Evolutionary conservation across 345 rosid genomes (phyloP).

Genomic region (Acer negundo): DNA sequence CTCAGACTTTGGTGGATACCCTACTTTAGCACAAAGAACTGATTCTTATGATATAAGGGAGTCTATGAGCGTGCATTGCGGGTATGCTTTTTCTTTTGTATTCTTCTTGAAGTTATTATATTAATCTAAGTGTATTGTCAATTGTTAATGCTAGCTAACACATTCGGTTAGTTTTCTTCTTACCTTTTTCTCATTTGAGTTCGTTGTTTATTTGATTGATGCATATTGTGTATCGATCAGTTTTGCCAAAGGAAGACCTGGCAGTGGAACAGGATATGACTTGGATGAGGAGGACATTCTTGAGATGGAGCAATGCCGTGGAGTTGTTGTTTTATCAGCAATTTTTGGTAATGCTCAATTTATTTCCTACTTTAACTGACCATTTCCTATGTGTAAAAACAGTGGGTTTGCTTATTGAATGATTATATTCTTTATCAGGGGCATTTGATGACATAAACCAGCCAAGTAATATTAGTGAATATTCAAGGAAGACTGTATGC

Average conservation of each 20-base stretch:
- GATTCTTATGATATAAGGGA: constrained; percentile 83
- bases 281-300: constrained; percentile 79
- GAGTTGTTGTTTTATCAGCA: constrained; percentile 94
- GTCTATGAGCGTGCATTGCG: constrained; percentile 87
- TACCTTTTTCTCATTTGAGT: neutral
- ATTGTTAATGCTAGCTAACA: neutral
- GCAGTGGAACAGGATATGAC: constrained; percentile 82
- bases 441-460: constrained; percentile 92
- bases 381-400: constrained; percentile 12
- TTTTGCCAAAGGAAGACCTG: constrained; percentile 90
- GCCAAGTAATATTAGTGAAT: constrained; percentile 78
- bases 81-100: constrained; percentile 52
- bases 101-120: neutral
- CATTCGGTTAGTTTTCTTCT: constrained; percentile 13
- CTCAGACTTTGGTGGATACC: constrained; percentile 97
- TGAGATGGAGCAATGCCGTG: constrained; percentile 85
- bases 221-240: constrained; percentile 36
- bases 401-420: constrained; percentile 24
- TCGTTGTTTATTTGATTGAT: constrained; percentile 9
- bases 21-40: constrained; percentile 76
- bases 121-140: neutral
- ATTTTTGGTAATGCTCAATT: constrained; percentile 70
- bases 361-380: constrained; percentile 14
- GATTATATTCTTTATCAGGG: constrained; percentile 44
- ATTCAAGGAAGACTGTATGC: constrained; percentile 75